Base-by-base conservation (phyloP, 352 stramenopile genomes). In the Pythium guiyangense region DNA sequence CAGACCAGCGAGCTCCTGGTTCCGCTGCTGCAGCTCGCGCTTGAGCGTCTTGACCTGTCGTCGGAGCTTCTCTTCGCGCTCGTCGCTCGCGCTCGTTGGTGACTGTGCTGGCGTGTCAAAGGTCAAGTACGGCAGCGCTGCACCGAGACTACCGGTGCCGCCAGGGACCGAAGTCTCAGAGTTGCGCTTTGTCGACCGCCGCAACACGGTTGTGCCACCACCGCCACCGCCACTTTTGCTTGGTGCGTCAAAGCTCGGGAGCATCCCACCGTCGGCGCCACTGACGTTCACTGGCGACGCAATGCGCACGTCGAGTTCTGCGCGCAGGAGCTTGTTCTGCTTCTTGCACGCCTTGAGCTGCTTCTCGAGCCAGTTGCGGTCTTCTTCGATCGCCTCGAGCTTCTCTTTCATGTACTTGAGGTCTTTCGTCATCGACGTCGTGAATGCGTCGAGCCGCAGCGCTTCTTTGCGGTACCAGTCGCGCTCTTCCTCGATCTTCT, bases 261-360 rank as follows among this genome's bases (percentile, higher is more conserved):
- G 63, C 20, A 70, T 27, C 14, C 54, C 56, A 27, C 34, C 54
- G 26, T 74, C 66, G 4, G 59, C 60, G 14, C 71, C 66, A 35
- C 64, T 57, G 44, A 59, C 62, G 27, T 66, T 81, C 3, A 50
- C 57, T 9, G 68, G 51, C 3, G 62, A 70, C 11, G 67, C 45
- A 8, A 89, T 46, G 2, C 80, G 76, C 46, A 92, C 68, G 27
- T 93, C 85, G 6, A 96, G 63, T 43, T 93, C 87, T 0, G 85
- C 83, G 22, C 82, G 82, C 34, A 96, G 69, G 26, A 98, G 57
- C 63, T 97, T 97, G 67, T 97, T 97, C 57, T 97, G 88, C 54
- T 96, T 97, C 64, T 97, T 97, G 60, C 84, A 96, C 8, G 84
- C 86, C 62, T 98, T 98, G 8, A 98, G 77, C 64, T 97, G 92